Percentiles rank a stretch among this genome's conserved stretches.
These are phyloP conservation scores for Mytilinidion resinicola DNA, from an alignment of 495 filamentous ascomycete genomes.

Conservation along the genomic window DNA sequence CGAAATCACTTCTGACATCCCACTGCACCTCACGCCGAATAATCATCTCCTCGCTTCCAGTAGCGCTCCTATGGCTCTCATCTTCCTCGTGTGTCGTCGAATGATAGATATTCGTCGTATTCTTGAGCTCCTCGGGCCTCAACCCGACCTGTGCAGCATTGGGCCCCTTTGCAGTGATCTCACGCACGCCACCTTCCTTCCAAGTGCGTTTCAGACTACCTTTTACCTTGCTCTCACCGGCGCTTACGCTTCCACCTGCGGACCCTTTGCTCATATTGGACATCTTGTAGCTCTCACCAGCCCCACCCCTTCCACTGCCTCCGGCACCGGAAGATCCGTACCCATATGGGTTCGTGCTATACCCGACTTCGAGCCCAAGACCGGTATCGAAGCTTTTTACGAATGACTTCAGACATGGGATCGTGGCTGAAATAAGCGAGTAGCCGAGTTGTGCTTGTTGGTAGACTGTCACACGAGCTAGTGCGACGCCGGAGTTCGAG, in stretches of 20 bases:
- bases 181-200: background rate
- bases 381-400: conserved; percentile 21
- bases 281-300: background rate
- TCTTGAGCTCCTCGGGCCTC: background rate
- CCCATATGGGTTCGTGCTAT: background rate
- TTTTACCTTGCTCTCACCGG: background rate
- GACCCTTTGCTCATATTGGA: background rate
- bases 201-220: background rate
- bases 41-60: conserved; percentile 17
- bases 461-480: conserved; percentile 6
- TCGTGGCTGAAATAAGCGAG: conserved; percentile 15
- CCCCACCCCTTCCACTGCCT: background rate
- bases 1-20: conserved; percentile 12
- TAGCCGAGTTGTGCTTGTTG: conserved; percentile 18
- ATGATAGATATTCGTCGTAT: conserved; percentile 3
- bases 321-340: background rate
- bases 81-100: conserved; percentile 6
- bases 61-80: background rate
- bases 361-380: conserved; percentile 5
- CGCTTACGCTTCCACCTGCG: background rate
- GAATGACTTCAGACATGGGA: conserved; percentile 17
- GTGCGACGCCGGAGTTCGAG: conserved; percentile 2
- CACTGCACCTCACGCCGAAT: conserved; percentile 22
- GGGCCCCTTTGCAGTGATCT: background rate
- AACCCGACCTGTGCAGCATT: background rate